phyloP scores from a whole-genome alignment of 176 grass and related monocot species.

The Zizania latifolia region DNA sequence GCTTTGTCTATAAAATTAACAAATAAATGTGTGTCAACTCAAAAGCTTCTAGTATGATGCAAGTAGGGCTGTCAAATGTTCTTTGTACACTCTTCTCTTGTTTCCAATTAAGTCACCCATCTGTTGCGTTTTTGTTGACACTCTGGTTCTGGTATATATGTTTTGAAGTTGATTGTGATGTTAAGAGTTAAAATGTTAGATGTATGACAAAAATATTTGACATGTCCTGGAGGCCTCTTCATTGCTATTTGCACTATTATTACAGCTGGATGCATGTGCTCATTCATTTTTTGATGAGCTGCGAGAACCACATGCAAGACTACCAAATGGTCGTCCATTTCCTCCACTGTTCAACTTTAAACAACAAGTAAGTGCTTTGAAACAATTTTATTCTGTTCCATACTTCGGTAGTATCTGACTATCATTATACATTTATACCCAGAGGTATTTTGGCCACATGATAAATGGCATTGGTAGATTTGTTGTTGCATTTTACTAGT shows the following conservation, averaged over 20 bases:
- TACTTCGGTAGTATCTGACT: background rate
- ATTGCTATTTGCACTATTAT: conserved; percentile 3
- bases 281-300: conserved; percentile 60
- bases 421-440: background rate
- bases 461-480: background rate
- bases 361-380: conserved; percentile 40
- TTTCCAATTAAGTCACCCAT: background rate
- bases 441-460: background rate
- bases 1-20: no score
- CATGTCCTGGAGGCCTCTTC: background rate
- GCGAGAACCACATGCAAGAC: conserved; percentile 42
- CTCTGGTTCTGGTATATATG: background rate
- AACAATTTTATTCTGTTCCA: background rate
- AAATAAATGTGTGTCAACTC: no score
- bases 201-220: background rate
- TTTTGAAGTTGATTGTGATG: background rate
- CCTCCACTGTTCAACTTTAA: conserved; percentile 59
- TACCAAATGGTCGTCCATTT: conserved; percentile 54
- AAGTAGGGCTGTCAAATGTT: no score
- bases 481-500: background rate
- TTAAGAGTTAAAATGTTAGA: background rate
- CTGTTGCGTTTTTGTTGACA: no score
- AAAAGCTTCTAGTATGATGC: no score
- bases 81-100: background rate
- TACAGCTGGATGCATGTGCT: conserved; percentile 54